Conservation (phyloP, 208 protist species). For the Trichomonas gallinae region DNA sequence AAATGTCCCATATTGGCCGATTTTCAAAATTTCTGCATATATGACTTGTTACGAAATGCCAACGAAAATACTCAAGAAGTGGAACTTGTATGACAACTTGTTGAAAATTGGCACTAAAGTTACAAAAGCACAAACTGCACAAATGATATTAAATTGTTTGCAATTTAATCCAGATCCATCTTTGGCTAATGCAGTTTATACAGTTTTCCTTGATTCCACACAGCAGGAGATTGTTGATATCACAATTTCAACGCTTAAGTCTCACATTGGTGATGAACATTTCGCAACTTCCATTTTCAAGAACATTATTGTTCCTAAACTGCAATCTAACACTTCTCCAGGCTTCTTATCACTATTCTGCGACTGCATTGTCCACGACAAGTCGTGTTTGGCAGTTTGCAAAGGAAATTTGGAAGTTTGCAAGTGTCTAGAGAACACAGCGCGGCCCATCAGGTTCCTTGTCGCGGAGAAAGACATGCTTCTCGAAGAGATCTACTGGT, state of each 20-base stretch:
- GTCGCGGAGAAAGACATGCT: not conserved
- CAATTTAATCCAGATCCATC: not conserved
- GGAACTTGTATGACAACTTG: not conserved
- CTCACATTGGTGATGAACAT: not conserved
- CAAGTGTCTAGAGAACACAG: not conserved
- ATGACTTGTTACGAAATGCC: not conserved
- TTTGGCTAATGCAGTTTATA: not conserved
- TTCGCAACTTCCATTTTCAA: not conserved
- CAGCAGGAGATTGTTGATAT: not conserved
- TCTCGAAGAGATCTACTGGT: not conserved
- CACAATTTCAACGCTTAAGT: not conserved
- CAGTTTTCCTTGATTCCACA: not conserved
- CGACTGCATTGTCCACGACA: not conserved
- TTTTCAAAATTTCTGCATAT: not conserved
- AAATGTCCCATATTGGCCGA: not conserved
- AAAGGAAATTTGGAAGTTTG: not conserved
- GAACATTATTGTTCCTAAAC: not conserved
- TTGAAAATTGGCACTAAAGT: not conserved
- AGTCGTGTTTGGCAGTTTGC: not conserved
- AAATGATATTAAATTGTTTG: not conserved
- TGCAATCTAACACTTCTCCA: not conserved
- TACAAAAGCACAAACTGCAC: not conserved
- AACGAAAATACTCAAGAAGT: not conserved
- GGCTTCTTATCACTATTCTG: not conserved
- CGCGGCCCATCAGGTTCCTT: not conserved